phyloP scores from a whole-genome alignment of 345 rosid species.

The Bruguiera sexangula region DNA sequence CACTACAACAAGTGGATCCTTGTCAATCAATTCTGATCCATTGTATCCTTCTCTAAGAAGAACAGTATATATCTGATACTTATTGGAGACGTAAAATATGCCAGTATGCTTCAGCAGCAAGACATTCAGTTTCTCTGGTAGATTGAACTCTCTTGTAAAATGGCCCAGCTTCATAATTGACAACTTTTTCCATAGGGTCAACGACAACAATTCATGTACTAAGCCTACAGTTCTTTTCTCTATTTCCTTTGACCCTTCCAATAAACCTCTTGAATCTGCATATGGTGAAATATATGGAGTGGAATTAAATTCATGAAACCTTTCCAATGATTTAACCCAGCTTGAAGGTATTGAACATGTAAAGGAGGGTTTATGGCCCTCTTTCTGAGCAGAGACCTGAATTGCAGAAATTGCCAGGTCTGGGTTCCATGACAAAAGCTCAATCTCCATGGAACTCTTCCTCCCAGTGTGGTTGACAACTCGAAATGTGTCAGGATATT shows the following conservation, averaged over 20 bases:
- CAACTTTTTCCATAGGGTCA: constrained; percentile 83
- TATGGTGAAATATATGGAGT: constrained; percentile 80
- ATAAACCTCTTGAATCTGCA: constrained; percentile 31
- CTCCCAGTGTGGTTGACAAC: constrained; percentile 68
- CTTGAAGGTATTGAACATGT: constrained; percentile 62
- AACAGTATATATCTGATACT: constrained; percentile 80
- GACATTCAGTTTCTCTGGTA: constrained; percentile 71
- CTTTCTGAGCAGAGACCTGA: constrained; percentile 54
- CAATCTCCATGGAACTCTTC: constrained; percentile 91
- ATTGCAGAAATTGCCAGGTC: constrained; percentile 66
- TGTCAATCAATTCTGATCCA: constrained; percentile 67
- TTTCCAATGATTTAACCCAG: constrained; percentile 75
- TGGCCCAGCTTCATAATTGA: constrained; percentile 75
- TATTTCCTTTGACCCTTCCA: constrained; percentile 62
- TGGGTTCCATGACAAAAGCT: constrained; percentile 69
- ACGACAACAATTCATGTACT: constrained; percentile 72
- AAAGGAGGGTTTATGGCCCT: constrained; percentile 56
- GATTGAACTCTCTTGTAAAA: constrained; percentile 73
- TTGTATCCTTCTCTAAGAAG: constrained; percentile 76
- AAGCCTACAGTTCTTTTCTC: constrained; percentile 73
- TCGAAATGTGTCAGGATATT: constrained; percentile 54
- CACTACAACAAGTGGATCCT: constrained; percentile 70
- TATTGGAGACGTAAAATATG: constrained; percentile 76
- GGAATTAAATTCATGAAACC: constrained; percentile 65
- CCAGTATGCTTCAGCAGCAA: constrained; percentile 78